Percentiles rank a stretch among this genome's conserved stretches.
Evolutionary conservation across 2,329 filamentous ascomycete species (phyloP).

Genomic region (Fusarium sp.): DNA sequence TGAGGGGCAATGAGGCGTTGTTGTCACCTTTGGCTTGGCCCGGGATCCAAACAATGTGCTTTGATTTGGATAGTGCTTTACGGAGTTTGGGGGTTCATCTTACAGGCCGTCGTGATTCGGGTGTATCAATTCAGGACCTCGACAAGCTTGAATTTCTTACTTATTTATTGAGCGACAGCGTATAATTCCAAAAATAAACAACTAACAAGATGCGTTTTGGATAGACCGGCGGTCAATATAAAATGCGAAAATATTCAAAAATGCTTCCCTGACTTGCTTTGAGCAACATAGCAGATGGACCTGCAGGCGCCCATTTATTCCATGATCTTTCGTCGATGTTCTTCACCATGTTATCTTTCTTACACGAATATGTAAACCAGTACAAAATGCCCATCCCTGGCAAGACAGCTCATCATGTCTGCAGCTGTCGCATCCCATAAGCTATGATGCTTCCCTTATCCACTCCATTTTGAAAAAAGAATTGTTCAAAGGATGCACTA

Average conservation of each 20-base stretch:
- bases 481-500: slow-evolving; percentile 40
- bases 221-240: not conserved
- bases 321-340: slow-evolving; percentile 1
- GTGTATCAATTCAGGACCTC: slow-evolving; percentile 19
- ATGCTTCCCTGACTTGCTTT: not conserved
- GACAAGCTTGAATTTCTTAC: slow-evolving; percentile 11
- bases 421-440: not conserved
- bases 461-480: slow-evolving; percentile 20
- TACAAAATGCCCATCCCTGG: slow-evolving; percentile 8
- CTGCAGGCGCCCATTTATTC: slow-evolving; percentile 21
- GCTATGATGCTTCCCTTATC: slow-evolving; percentile 14
- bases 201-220: not conserved
- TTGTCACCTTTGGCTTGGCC: not conserved
- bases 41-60: not conserved
- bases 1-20: slow-evolving; percentile 50
- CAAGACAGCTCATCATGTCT: slow-evolving; percentile 1
- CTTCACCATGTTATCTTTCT: slow-evolving; percentile 13
- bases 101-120: slow-evolving; percentile 2
- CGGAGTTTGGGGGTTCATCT: slow-evolving; percentile 37
- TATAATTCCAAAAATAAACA: slow-evolving; percentile 1
- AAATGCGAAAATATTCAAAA: not conserved
- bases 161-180: slow-evolving; percentile 28
- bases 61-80: slow-evolving; percentile 1
- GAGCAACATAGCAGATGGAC: slow-evolving; percentile 6
- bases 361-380: slow-evolving; percentile 16